phyloP scores from a whole-genome alignment of 306 rosid genomes.

The Cicer yamashitae region DNA sequence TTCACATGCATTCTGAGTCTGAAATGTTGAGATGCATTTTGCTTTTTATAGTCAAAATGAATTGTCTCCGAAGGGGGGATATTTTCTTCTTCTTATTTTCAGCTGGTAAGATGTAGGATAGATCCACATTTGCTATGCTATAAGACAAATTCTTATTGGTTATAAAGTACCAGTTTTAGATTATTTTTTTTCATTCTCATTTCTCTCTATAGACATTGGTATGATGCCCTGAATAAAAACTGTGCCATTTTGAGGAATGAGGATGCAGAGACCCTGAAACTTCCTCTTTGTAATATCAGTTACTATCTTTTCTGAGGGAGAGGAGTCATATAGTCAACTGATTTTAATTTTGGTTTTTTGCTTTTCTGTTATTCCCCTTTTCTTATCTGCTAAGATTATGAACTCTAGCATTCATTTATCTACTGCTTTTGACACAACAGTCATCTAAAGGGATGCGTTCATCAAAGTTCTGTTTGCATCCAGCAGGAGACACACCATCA shows the following conservation, averaged over 20 bases:
- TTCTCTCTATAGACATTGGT: conserved; percentile 15
- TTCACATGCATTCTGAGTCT: conserved; percentile 19
- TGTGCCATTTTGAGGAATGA: conserved; percentile 35
- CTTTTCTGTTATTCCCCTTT: conserved; percentile 5
- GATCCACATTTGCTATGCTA: not conserved
- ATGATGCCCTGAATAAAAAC: conserved; percentile 3
- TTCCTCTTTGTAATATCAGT: conserved; percentile 22
- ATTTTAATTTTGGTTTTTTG: not conserved
- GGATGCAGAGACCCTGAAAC: conserved; percentile 35
- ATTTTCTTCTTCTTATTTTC: not conserved
- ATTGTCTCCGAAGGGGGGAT: not conserved
- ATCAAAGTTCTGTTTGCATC: conserved; percentile 94
- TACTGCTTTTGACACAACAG: conserved; percentile 56
- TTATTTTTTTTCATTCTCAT: not conserved
- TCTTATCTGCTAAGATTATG: conserved; percentile 38
- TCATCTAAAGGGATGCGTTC: conserved; percentile 86
- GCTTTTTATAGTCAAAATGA: conserved; percentile 15
- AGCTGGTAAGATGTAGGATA: conserved; percentile 4
- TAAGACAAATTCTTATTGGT: conserved; percentile 17
- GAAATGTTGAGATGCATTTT: conserved; percentile 34
- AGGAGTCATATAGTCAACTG: conserved; percentile 30
- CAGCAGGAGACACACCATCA: conserved; percentile 98
- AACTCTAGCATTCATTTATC: conserved; percentile 40
- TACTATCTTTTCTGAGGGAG: conserved; percentile 11
- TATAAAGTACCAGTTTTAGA: conserved; percentile 23